These are phyloP conservation scores for Backusella psychrophila DNA, from an alignment of 192 early-diverging fungal species.

Conservation along the genomic window DNA sequence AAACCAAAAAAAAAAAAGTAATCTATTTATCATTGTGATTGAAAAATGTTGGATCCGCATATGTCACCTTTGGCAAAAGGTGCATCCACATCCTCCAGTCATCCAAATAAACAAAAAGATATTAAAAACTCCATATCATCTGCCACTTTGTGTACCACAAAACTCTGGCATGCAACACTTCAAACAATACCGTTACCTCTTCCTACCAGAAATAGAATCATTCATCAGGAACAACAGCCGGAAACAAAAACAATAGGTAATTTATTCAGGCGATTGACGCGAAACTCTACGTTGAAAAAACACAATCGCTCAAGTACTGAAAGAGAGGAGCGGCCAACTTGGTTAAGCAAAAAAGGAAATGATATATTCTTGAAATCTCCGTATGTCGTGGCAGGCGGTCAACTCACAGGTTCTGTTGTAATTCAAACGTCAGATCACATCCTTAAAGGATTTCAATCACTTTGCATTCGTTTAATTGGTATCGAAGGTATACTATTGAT, in stretches of 20 bases:
- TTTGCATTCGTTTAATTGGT: slow-evolving; percentile 5
- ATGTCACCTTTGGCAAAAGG: not conserved
- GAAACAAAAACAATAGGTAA: not conserved
- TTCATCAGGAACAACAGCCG: not conserved
- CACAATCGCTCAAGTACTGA: not conserved
- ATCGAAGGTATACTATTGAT: slow-evolving; percentile 15
- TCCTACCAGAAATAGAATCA: slow-evolving; percentile 1
- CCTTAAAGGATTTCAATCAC: not conserved
- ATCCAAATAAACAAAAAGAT: not conserved
- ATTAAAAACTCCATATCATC: not conserved
- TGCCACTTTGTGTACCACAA: not conserved
- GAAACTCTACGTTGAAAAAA: not conserved
- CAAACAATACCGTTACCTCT: not conserved
- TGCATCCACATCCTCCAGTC: not conserved
- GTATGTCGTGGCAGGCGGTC: slow-evolving; percentile 14
- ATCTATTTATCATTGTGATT: not conserved
- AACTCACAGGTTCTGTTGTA: slow-evolving; percentile 9
- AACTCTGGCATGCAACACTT: not conserved
- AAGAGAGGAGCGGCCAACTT: not conserved
- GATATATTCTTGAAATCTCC: slow-evolving; percentile 23
- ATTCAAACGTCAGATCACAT: not conserved
- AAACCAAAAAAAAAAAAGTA: not conserved
- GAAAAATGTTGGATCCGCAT: not conserved
- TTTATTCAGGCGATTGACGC: slow-evolving; percentile 7
- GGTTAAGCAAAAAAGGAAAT: slow-evolving; percentile 17